Conservation (phyloP, 1,139 yeast genomes). For the Blastobotrys malaysiensis region DNA sequence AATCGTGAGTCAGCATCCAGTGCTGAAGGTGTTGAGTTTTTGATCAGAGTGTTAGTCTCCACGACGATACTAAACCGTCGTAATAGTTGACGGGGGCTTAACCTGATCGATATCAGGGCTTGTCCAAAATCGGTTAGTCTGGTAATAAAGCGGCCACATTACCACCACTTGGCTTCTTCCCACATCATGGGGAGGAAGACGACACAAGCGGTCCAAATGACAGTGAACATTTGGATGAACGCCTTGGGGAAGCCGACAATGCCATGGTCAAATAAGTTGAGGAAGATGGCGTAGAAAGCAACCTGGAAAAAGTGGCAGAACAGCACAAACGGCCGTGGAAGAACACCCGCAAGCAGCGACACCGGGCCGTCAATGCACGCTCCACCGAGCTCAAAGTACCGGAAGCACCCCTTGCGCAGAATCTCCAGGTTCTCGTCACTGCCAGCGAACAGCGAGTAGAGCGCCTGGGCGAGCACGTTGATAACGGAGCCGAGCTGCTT, state of each 20-base stretch:
- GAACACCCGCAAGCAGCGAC: conserved; percentile 74
- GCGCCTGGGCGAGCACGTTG: conserved; percentile 85
- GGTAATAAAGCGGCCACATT: conserved; percentile 1
- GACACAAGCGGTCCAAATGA: conserved; percentile 65
- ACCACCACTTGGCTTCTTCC: conserved; percentile 25
- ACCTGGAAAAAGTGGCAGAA: conserved; percentile 86
- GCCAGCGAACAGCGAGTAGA: conserved; percentile 87
- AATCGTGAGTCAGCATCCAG: background rate
- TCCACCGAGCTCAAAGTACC: conserved; percentile 81
- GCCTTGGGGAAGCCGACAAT: conserved; percentile 67
- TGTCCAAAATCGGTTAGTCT: background rate
- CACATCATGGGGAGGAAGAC: conserved; percentile 46
- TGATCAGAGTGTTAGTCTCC: too few species aligned
- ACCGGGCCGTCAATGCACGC: conserved; percentile 74
- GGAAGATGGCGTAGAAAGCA: conserved; percentile 73
- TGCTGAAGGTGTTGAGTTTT: too few species aligned
- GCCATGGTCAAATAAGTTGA: conserved; percentile 66
- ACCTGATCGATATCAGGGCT: too few species aligned
- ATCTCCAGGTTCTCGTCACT: conserved; percentile 58
- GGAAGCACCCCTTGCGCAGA: conserved; percentile 84
- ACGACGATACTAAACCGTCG: too few species aligned
- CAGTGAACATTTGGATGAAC: conserved; percentile 59
- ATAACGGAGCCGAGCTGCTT: conserved; percentile 77
- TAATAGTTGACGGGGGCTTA: too few species aligned
- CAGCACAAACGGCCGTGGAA: conserved; percentile 66